Evolutionary conservation across 768 basidiomycete species (phyloP).

Genomic region (Termitomyces eurrhizus): DNA sequence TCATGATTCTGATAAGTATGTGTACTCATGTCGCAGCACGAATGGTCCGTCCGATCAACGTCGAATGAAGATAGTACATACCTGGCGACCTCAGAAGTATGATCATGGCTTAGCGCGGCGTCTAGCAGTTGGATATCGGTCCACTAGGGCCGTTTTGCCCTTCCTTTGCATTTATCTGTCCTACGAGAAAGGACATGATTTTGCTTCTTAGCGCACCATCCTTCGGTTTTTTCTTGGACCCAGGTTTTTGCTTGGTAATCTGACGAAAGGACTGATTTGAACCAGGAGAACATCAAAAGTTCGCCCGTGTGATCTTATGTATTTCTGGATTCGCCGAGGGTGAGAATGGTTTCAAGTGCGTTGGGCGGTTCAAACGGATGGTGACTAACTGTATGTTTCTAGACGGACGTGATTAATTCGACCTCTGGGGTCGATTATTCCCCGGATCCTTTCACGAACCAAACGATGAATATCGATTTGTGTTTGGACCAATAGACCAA

Average conservation of each 20-base stretch:
- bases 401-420: conserved; percentile 73
- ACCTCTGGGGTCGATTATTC: conserved; percentile 61
- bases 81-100: too few species aligned
- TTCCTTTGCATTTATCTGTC: neutral
- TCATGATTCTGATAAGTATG: neutral
- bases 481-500: conserved; percentile 36
- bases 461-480: conserved; percentile 49
- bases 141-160: conserved; percentile 48
- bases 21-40: conserved; percentile 34
- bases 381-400: neutral
- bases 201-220: neutral
- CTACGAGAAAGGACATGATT: neutral
- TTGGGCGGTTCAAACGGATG: neutral
- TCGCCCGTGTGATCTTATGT: conserved; percentile 60
- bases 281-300: conserved; percentile 71
- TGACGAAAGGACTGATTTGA: conserved; percentile 63
- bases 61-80: conserved; percentile 40
- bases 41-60: conserved; percentile 63
- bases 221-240: neutral
- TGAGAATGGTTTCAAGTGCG: conserved; percentile 73
- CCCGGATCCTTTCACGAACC: conserved; percentile 61
- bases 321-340: conserved; percentile 71
- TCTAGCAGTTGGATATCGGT: conserved; percentile 74
- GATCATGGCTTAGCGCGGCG: conserved; percentile 36
- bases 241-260: conserved; percentile 70